Evolutionary conservation across 345 rosid species (phyloP).

Genomic region (Arabis hirsuta): DNA sequence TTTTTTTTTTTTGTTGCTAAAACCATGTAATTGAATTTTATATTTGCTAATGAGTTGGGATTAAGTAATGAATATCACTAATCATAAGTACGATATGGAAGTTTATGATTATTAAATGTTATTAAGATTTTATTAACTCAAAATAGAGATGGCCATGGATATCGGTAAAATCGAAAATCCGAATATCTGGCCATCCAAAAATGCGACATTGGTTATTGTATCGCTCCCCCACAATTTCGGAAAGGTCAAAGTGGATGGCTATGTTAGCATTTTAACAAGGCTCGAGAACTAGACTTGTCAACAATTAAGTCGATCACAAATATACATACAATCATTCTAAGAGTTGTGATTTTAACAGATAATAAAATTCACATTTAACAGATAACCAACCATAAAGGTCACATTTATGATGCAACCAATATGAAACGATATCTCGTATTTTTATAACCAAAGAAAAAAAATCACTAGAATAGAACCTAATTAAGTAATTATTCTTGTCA

Average conservation of each 20-base stretch:
- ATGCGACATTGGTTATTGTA: neutral
- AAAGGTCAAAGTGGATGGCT: conserved; percentile 16
- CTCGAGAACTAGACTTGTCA: conserved; percentile 13
- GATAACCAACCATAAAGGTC: neutral
- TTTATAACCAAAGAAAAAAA: neutral
- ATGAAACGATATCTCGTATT: neutral
- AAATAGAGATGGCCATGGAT: neutral
- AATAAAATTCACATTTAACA: neutral
- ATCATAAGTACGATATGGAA: no score
- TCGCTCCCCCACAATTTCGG: neutral
- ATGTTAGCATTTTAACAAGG: neutral
- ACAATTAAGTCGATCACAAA: neutral
- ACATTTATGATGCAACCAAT: conserved; percentile 7
- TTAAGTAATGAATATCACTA: no score
- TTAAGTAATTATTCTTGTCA: no score
- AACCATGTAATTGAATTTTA: no score
- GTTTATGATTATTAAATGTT: no score
- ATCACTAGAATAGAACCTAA: no score
- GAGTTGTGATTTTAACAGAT: conserved; percentile 7
- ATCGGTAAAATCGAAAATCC: neutral
- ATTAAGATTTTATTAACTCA: no score
- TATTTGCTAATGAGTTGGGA: no score
- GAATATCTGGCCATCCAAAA: conserved; percentile 5
- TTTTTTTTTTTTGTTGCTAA: no score
- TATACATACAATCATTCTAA: neutral